These are phyloP conservation scores for Sordaria brevicollis DNA, from an alignment of 495 filamentous ascomycete genomes.

Conservation along the genomic window DNA sequence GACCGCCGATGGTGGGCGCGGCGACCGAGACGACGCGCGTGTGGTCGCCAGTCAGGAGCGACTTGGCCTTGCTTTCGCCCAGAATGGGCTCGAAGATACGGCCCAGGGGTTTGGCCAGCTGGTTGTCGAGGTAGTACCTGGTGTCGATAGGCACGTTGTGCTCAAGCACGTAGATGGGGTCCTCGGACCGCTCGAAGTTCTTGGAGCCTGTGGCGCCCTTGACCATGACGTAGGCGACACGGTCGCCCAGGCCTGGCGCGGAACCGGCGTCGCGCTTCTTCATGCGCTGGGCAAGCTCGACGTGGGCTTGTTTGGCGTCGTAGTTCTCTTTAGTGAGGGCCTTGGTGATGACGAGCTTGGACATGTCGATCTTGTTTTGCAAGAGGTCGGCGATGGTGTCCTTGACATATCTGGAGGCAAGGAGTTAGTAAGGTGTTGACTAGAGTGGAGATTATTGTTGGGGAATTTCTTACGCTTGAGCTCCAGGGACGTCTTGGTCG, in stretches of 20 bases:
- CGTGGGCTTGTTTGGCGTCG: constrained; percentile 83
- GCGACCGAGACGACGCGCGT: constrained; percentile 86
- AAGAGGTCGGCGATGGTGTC: constrained; percentile 89
- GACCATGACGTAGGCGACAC: constrained; percentile 96
- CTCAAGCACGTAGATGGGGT: constrained; percentile 93
- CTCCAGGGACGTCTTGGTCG: constrained; percentile 75
- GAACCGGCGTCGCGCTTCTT: constrained; percentile 91
- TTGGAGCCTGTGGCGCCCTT: constrained; percentile 80
- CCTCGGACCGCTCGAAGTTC: constrained; percentile 92
- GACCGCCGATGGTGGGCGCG: constrained; percentile 76
- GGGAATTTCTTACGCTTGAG: constrained; percentile 67
- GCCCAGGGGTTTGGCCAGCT: constrained; percentile 84
- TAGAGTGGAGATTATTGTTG: not conserved
- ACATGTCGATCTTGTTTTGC: constrained; percentile 98
- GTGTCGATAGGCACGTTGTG: constrained; percentile 98
- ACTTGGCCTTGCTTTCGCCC: constrained; percentile 77
- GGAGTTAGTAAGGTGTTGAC: constrained; percentile 8
- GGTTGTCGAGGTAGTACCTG: constrained; percentile 98
- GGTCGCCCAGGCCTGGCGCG: constrained; percentile 87
- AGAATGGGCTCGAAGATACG: constrained; percentile 97
- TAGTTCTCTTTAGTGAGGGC: constrained; percentile 79
- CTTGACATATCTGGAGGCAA: constrained; percentile 71
- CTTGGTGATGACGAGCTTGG: constrained; percentile 97
- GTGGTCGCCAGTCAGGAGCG: constrained; percentile 78
- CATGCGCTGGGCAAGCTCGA: constrained; percentile 91